Conservation (phyloP, 2,329 filamentous ascomycete species). For the Westerdykella ornata region DNA sequence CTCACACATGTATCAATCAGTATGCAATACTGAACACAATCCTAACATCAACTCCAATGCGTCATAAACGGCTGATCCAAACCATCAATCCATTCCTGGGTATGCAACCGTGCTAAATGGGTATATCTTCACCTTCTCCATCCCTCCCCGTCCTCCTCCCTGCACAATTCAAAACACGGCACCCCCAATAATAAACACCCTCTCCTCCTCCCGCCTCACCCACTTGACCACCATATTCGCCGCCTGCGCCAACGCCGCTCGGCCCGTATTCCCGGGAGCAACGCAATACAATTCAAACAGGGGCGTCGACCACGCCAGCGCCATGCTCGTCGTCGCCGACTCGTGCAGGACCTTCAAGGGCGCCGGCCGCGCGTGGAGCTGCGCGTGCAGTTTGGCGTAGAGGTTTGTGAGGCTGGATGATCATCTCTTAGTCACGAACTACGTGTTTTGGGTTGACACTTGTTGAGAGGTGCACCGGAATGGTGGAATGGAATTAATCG, state of each 20-base stretch:
- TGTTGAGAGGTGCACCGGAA: conserved; percentile 7
- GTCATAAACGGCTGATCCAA: no score
- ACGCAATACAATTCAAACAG: conserved; percentile 92
- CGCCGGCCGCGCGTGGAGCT: conserved; percentile 75
- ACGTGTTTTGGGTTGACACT: no score
- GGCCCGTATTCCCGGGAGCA: conserved; percentile 62
- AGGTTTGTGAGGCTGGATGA: conserved; percentile 61
- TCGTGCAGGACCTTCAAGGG: conserved; percentile 84
- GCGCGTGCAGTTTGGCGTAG: conserved; percentile 78
- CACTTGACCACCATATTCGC: conserved; percentile 88
- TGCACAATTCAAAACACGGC: conserved; percentile 56
- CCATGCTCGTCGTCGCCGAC: conserved; percentile 61
- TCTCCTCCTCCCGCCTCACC: conserved; percentile 85
- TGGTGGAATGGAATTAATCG: conserved; percentile 6
- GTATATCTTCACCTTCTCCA: no score
- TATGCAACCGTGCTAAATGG: no score
- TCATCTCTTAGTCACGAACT: background rate
- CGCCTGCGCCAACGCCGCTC: conserved; percentile 67
- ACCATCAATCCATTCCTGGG: no score
- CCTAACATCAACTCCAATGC: no score
- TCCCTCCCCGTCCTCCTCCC: no score
- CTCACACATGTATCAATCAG: no score
- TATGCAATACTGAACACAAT: no score
- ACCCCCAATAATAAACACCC: conserved; percentile 95
- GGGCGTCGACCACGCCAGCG: conserved; percentile 85